A percentile compares a stretch with the other conserved stretches of the same genome.
Evolutionary conservation across 2,329 filamentous ascomycete species (phyloP).

Genomic region (Whalleya microplaca): DNA sequence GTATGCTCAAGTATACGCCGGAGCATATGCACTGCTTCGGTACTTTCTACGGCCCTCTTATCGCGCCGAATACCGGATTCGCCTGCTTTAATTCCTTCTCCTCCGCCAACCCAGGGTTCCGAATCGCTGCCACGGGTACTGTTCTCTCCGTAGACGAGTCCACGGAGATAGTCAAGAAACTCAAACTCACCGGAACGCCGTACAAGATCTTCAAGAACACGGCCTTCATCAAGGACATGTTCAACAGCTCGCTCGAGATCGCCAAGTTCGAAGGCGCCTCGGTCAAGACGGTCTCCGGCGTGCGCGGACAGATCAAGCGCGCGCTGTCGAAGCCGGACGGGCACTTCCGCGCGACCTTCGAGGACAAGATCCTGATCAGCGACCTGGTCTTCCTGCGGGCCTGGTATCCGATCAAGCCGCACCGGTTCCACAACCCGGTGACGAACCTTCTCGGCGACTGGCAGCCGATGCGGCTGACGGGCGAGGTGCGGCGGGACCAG

Average conservation of each 20-base stretch:
- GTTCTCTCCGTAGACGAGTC: constrained; percentile 93
- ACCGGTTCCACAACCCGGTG: constrained; percentile 95
- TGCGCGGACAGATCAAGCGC: constrained; percentile 96
- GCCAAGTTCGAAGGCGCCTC: constrained; percentile 97
- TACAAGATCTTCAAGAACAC: constrained; percentile 99
- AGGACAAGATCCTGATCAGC: constrained; percentile 96
- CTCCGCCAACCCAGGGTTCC: constrained; percentile 83
- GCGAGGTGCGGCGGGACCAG: constrained; percentile 81
- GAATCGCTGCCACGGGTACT: constrained; percentile 91
- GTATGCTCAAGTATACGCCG: constrained; percentile 98
- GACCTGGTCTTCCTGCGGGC: constrained; percentile 96
- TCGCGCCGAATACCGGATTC: constrained; percentile 95
- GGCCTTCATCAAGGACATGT: constrained; percentile 99
- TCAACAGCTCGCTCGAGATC: constrained; percentile 88
- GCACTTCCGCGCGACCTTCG: constrained; percentile 94
- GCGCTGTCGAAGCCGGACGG: constrained; percentile 92
- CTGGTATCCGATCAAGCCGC: constrained; percentile 95
- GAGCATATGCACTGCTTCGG: constrained; percentile 99
- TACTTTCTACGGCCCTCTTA: constrained; percentile 92
- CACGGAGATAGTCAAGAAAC: constrained; percentile 98
- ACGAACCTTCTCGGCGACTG: constrained; percentile 87
- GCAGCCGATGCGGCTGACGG: constrained; percentile 92
- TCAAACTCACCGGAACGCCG: constrained; percentile 90
- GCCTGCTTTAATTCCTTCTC: constrained; percentile 91
- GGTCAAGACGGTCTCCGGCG: constrained; percentile 93